phyloP scores from a whole-genome alignment of 2,329 filamentous ascomycete genomes.

The Xylaria sp. region DNA sequence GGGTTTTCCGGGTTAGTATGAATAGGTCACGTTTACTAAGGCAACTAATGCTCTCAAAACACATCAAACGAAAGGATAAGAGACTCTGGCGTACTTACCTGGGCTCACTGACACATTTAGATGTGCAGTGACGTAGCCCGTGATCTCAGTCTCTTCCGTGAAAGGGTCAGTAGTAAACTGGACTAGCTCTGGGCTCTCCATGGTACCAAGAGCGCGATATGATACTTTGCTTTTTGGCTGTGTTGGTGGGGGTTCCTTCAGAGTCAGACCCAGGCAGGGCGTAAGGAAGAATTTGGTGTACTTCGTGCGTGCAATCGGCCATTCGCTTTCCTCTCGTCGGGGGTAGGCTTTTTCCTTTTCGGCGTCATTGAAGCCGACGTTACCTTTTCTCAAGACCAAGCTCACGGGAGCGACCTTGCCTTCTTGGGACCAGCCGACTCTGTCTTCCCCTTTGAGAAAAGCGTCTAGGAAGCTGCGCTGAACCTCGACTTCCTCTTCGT shows the following conservation, averaged over 20 bases:
- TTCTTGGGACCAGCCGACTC: conserved; percentile 63
- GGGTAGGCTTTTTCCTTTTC: conserved; percentile 66
- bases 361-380: conserved; percentile 74
- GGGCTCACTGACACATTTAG: conserved; percentile 72
- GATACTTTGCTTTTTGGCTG: conserved; percentile 53
- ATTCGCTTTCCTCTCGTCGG: conserved; percentile 68
- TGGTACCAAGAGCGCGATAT: conserved; percentile 69
- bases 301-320: conserved; percentile 73
- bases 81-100: conserved; percentile 19
- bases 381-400: conserved; percentile 71
- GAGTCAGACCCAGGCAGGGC: conserved; percentile 55
- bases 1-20: neutral
- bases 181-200: conserved; percentile 64
- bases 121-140: conserved; percentile 73
- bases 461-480: conserved; percentile 76
- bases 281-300: conserved; percentile 72
- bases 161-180: conserved; percentile 70
- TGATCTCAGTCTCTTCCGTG: conserved; percentile 73
- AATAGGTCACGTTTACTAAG: neutral
- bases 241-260: neutral
- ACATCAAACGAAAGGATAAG: neutral
- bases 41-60: neutral
- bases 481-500: conserved; percentile 73
- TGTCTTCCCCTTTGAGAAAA: conserved; percentile 75
- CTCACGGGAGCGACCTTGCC: conserved; percentile 71